Percentiles rank a stretch among this genome's conserved stretches.
Evolutionary conservation across 169 alveolate genomes (phyloP).

Genomic region (Babesia bovis): DNA sequence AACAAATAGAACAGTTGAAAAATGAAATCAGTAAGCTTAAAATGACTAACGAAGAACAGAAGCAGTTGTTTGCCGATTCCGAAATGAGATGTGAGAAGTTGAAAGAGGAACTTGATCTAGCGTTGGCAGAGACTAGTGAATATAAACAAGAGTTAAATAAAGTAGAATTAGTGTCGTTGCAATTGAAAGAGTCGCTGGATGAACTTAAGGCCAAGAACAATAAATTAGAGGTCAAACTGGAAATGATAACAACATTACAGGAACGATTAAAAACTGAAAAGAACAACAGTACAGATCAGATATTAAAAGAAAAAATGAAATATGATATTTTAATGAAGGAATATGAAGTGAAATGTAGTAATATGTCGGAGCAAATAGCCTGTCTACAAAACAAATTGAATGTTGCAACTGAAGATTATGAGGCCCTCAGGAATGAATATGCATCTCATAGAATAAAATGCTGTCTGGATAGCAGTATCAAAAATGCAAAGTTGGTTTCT

Average conservation of each 20-base stretch:
- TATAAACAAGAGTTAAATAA: conserved; percentile 2
- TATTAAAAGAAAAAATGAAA: conserved; percentile 10
- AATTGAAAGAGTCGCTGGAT: conserved; percentile 12
- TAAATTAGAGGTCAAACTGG: conserved; percentile 17
- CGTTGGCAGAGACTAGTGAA: background rate
- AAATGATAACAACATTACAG: conserved; percentile 24
- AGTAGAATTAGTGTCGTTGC: background rate
- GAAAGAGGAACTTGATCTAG: background rate
- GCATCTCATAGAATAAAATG: conserved; percentile 6
- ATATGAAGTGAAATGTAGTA: conserved; percentile 4
- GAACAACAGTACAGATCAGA: background rate
- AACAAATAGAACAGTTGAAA: background rate
- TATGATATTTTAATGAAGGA: background rate
- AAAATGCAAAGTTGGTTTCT: background rate
- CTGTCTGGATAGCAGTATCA: background rate
- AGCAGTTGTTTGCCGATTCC: conserved; percentile 4
- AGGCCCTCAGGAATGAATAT: background rate
- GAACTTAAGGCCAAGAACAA: background rate
- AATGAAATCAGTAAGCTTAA: background rate
- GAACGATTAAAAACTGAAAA: conserved; percentile 2
- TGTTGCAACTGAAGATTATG: background rate
- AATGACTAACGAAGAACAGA: background rate
- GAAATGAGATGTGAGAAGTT: conserved; percentile 5
- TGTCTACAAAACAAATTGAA: conserved; percentile 1
- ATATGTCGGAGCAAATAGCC: background rate